These are phyloP conservation scores for Gnomoniopsis sp. DNA, from an alignment of 2,329 filamentous ascomycete species.

Conservation along the genomic window DNA sequence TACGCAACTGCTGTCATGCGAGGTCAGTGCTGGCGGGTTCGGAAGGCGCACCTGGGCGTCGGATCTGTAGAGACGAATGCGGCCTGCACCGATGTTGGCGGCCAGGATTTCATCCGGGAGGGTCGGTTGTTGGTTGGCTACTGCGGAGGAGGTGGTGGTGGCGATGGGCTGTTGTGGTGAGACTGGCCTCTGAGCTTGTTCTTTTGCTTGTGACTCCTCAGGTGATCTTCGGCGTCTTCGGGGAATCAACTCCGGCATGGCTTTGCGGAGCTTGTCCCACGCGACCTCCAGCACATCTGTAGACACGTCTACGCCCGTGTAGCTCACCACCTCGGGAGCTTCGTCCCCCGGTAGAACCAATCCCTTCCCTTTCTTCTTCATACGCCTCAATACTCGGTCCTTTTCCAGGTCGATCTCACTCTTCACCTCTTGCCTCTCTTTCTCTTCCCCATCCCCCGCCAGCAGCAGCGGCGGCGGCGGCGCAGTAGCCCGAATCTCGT, in stretches of 20 bases:
- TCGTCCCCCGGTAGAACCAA: conserved; percentile 15
- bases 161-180: neutral
- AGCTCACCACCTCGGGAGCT: conserved; percentile 43
- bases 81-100: conserved; percentile 19
- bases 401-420: conserved; percentile 19
- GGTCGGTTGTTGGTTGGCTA: neutral
- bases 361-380: conserved; percentile 18
- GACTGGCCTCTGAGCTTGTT: conserved; percentile 2
- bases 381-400: conserved; percentile 20
- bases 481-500: conserved; percentile 30
- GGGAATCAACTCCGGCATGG: conserved; percentile 35
- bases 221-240: neutral
- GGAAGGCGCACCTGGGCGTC: conserved; percentile 23
- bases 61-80: conserved; percentile 31
- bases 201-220: neutral
- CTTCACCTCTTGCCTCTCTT: conserved; percentile 19
- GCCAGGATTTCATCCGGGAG: conserved; percentile 17
- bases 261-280: conserved; percentile 43
- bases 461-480: conserved; percentile 11
- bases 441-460: conserved; percentile 20
- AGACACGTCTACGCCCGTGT: conserved; percentile 61
- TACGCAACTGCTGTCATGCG: conserved; percentile 24
- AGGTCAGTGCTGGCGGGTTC: conserved; percentile 11
- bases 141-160: too few relatives aligned
- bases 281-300: conserved; percentile 58